Evolutionary conservation across 768 basidiomycete species (phyloP).

Genomic region (Mycena indigotica): DNA sequence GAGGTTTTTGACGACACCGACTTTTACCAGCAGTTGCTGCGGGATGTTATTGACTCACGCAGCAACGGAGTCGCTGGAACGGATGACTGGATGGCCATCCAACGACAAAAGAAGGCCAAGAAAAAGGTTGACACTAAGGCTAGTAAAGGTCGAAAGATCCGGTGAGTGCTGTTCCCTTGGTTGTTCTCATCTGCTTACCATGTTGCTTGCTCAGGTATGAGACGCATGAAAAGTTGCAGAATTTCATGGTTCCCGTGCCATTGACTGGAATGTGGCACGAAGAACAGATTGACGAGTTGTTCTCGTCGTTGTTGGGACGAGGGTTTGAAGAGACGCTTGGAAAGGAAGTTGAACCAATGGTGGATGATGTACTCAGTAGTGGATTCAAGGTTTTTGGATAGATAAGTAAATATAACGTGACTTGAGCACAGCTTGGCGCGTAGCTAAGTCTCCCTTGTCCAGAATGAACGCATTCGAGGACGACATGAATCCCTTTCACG

Average conservation of each 20-base stretch:
- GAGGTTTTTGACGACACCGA: slow-evolving; percentile 87
- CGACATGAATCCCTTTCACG: slow-evolving; percentile 58
- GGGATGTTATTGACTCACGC: slow-evolving; percentile 85
- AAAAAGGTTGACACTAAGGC: slow-evolving; percentile 95
- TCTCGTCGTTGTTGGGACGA: slow-evolving; percentile 82
- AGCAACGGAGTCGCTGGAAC: slow-evolving; percentile 43
- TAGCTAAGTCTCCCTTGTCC: slow-evolving; percentile 1
- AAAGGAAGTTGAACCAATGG: slow-evolving; percentile 9
- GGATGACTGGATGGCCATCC: slow-evolving; percentile 64
- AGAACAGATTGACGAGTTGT: slow-evolving; percentile 94
- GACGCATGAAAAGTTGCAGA: slow-evolving; percentile 93
- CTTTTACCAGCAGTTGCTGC: slow-evolving; percentile 89
- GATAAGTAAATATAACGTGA: slow-evolving; percentile 8
- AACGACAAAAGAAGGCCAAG: slow-evolving; percentile 73
- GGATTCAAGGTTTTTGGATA: slow-evolving; percentile 68
- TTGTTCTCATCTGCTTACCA: neutral
- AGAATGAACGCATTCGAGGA: slow-evolving; percentile 58
- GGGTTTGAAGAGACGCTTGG: slow-evolving; percentile 51
- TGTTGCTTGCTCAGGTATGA: slow-evolving; percentile 61
- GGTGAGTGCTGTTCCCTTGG: slow-evolving; percentile 48
- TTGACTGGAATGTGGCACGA: slow-evolving; percentile 82
- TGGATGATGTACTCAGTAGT: slow-evolving; percentile 31
- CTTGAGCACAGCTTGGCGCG: slow-evolving; percentile 13
- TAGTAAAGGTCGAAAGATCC: slow-evolving; percentile 91
- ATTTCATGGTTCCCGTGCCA: slow-evolving; percentile 93